A percentile compares a stretch with the other conserved stretches of the same genome.
These are phyloP conservation scores for Linanthus parryae DNA, from an alignment of 148 eudicot species.

Conservation along the genomic window DNA sequence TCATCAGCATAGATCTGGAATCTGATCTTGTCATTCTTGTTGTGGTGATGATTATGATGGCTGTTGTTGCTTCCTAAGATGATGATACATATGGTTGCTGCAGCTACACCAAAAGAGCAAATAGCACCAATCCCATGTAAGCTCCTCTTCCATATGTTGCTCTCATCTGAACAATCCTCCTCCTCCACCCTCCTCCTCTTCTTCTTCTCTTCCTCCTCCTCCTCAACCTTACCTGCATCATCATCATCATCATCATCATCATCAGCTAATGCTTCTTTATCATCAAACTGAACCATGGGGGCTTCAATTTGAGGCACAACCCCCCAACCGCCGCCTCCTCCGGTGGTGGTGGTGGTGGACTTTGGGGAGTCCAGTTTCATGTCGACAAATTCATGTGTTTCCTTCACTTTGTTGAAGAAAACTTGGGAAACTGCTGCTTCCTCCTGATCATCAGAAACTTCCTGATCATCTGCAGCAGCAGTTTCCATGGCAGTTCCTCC, in stretches of 20 bases:
- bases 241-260: constrained; percentile 22
- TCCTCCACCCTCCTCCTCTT: constrained; percentile 10
- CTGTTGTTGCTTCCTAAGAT: constrained; percentile 31
- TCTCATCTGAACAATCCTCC: constrained; percentile 14
- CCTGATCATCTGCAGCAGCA: background rate
- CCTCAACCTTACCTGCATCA: background rate
- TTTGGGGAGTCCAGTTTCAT: constrained; percentile 84
- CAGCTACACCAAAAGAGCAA: constrained; percentile 73
- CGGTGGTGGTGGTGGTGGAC: too few species aligned
- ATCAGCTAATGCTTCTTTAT: too few species aligned
- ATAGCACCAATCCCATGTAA: constrained; percentile 70
- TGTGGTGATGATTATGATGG: constrained; percentile 24
- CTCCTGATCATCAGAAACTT: background rate
- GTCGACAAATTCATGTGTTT: constrained; percentile 33
- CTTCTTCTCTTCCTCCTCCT: constrained; percentile 3
- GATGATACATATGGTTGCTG: constrained; percentile 57
- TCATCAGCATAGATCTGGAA: constrained; percentile 55
- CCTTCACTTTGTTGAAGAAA: too few species aligned
- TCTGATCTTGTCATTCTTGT: constrained; percentile 38
- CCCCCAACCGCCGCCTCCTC: constrained; percentile 32
- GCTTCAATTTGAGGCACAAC: constrained; percentile 41
- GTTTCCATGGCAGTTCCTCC: background rate
- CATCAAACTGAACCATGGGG: constrained; percentile 39
- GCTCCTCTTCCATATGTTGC: constrained; percentile 58
- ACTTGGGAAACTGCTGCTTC: background rate